These are phyloP conservation scores for Knufia fluminis DNA, from an alignment of 2,329 filamentous ascomycete species.

Conservation along the genomic window DNA sequence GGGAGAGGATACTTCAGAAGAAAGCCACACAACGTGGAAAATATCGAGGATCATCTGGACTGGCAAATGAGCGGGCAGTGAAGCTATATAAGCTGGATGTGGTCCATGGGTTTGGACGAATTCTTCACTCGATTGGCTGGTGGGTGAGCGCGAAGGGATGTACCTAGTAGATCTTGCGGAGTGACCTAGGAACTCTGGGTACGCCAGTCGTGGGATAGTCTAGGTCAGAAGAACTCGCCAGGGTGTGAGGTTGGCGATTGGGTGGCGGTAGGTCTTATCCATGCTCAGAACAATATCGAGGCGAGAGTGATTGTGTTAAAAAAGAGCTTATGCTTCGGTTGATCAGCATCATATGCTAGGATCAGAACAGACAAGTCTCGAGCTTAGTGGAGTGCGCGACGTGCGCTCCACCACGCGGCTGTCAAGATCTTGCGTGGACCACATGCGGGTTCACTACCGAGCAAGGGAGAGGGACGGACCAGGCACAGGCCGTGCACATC, in stretches of 20 bases:
- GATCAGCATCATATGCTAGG: background rate
- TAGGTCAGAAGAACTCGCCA: background rate
- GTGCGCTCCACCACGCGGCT: background rate
- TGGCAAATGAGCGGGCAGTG: background rate
- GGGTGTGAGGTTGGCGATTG: background rate
- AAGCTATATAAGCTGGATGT: background rate
- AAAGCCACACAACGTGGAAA: background rate
- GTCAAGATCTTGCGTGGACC: background rate
- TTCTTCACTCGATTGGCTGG: slow-evolving; percentile 5
- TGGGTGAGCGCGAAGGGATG: background rate
- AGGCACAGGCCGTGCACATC: background rate
- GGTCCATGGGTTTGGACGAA: background rate
- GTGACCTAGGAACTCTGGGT: background rate
- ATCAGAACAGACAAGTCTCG: background rate
- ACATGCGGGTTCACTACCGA: background rate
- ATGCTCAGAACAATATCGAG: background rate
- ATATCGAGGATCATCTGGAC: background rate
- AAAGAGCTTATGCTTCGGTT: background rate
- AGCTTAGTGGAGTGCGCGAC: background rate
- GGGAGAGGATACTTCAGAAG: background rate
- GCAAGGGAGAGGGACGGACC: background rate
- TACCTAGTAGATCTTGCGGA: background rate
- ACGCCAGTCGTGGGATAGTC: background rate
- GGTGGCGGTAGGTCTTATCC: background rate
- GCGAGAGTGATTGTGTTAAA: no score